Conservation (phyloP, 2,329 filamentous ascomycete genomes). For the Chaetomiaceae sp. region DNA sequence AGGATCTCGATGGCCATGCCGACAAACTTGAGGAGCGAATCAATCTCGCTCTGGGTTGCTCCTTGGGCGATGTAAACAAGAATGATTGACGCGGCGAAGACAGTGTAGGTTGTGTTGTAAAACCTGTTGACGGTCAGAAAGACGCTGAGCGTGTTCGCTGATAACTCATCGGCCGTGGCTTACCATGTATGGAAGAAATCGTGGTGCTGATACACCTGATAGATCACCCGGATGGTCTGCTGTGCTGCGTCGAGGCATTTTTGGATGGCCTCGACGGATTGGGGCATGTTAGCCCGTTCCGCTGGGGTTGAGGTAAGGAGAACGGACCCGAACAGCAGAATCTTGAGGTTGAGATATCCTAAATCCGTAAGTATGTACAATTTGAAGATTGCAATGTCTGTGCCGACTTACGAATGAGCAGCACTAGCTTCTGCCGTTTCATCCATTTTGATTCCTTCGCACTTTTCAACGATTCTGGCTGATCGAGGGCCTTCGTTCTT, state of each 20-base stretch:
- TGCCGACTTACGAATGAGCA: neutral
- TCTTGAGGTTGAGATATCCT: neutral
- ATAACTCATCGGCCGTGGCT: too few relatives aligned
- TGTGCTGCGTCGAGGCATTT: neutral
- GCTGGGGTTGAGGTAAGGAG: neutral
- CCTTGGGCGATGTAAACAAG: neutral
- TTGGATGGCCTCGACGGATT: neutral
- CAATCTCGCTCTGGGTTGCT: neutral
- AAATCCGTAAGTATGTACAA: neutral
- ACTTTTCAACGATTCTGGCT: neutral
- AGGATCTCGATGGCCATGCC: slow-evolving; percentile 3
- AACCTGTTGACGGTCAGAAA: neutral
- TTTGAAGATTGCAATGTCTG: neutral
- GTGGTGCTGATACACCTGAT: slow-evolving; percentile 1
- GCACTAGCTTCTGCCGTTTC: neutral
- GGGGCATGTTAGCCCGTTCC: neutral
- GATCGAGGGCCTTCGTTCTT: neutral
- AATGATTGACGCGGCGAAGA: slow-evolving; percentile 1
- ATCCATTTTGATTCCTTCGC: neutral
- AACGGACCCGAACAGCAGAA: neutral
- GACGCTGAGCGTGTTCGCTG: too few relatives aligned
- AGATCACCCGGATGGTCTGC: slow-evolving; percentile 3
- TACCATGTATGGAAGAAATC: slow-evolving; percentile 4
- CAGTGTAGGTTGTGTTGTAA: slow-evolving; percentile 4
- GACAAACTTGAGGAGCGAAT: neutral